A percentile compares a stretch with the other conserved stretches of the same genome.
These are phyloP conservation scores for Trichoderma sp. DNA, from an alignment of 2,329 filamentous ascomycete genomes.

Conservation along the genomic window DNA sequence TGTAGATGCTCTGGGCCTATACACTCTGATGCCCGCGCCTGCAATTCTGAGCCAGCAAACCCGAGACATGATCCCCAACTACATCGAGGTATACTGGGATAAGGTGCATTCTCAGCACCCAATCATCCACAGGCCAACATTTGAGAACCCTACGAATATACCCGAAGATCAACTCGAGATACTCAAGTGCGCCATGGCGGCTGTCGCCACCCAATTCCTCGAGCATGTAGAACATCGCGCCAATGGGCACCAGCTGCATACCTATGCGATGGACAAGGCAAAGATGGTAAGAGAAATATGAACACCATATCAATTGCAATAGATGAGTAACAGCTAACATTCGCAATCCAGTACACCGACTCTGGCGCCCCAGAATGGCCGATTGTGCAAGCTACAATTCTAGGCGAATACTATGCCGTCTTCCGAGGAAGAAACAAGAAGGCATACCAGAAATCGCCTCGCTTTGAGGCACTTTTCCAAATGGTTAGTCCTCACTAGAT, in stretches of 20 bases:
- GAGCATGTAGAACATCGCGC: constrained; percentile 51
- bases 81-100: constrained; percentile 57
- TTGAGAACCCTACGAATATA: constrained; percentile 40
- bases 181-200: constrained; percentile 57
- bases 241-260: constrained; percentile 53
- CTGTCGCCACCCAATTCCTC: constrained; percentile 56
- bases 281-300: constrained; percentile 48
- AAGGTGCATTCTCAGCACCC: constrained; percentile 52
- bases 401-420: constrained; percentile 58
- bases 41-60: constrained; percentile 43
- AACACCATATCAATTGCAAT: neutral
- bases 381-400: constrained; percentile 55
- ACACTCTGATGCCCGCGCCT: constrained; percentile 33
- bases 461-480: constrained; percentile 54
- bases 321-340: constrained; percentile 1
- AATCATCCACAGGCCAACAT: constrained; percentile 52
- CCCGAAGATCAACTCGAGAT: constrained; percentile 44
- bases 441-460: constrained; percentile 49
- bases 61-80: constrained; percentile 49
- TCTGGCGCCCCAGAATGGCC: constrained; percentile 44
- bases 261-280: constrained; percentile 52
- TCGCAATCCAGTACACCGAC: constrained; percentile 16
- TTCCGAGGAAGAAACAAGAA: constrained; percentile 55
- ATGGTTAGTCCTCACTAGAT: constrained; percentile 49
- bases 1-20: constrained; percentile 42